Evolutionary conservation across 352 stramenopile species (phyloP).

Genomic region (Phytopythium mirpurense): DNA sequence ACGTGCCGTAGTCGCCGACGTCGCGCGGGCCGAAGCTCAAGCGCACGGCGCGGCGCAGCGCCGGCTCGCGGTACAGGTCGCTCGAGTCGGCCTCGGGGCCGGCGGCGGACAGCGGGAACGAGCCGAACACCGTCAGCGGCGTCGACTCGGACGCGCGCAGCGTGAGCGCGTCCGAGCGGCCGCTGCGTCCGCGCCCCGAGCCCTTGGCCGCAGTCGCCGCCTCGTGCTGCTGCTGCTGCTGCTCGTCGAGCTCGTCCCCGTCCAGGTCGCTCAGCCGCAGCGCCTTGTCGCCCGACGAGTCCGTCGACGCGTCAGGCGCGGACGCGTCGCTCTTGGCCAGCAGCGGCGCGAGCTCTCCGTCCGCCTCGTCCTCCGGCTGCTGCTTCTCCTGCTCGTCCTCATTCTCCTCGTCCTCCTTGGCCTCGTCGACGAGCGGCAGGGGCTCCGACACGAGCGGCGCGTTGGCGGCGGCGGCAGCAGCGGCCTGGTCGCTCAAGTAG

Average conservation of each 20-base stretch:
- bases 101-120: slow-evolving; percentile 12
- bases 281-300: slow-evolving; percentile 5
- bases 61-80: slow-evolving; percentile 69
- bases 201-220: slow-evolving; percentile 6
- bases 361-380: slow-evolving; percentile 23
- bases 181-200: too few relatives aligned
- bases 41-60: slow-evolving; percentile 41
- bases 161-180: too few relatives aligned
- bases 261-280: slow-evolving; percentile 11
- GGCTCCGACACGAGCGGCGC: too few relatives aligned
- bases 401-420: neutral
- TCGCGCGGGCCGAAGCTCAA: slow-evolving; percentile 44
- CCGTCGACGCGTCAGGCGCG: neutral
- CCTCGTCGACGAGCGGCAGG: slow-evolving; percentile 2
- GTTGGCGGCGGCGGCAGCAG: slow-evolving; percentile 13
- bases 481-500: slow-evolving; percentile 23
- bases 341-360: slow-evolving; percentile 11
- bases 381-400: slow-evolving; percentile 16
- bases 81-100: slow-evolving; percentile 43
- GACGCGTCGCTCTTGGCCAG: slow-evolving; percentile 1
- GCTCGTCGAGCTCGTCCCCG: slow-evolving; percentile 10
- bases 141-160: slow-evolving; percentile 20
- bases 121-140: slow-evolving; percentile 30
- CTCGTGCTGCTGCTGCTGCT: too few relatives aligned
- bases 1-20: slow-evolving; percentile 35